These are phyloP conservation scores for Hypholoma sublateritium DNA, from an alignment of 768 basidiomycete genomes.

Conservation along the genomic window DNA sequence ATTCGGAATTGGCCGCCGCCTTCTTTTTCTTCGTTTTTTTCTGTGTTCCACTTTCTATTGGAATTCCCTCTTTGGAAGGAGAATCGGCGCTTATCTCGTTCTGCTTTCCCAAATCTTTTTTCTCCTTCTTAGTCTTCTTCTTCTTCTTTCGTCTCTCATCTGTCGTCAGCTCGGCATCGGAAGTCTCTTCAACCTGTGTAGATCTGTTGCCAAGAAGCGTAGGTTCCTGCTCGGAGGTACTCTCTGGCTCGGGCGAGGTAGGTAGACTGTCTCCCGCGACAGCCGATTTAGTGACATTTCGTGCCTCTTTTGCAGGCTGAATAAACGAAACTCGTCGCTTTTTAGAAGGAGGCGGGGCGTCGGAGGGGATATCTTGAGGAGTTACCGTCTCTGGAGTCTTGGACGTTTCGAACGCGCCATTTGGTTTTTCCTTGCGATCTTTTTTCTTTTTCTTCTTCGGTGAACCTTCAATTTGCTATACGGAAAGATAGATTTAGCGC, in stretches of 20 bases:
- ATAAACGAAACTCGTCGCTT: constrained; percentile 21
- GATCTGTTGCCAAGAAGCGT: neutral
- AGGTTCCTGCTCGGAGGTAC: neutral
- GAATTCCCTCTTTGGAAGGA: neutral
- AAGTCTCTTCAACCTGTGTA: neutral
- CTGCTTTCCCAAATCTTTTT: constrained; percentile 7
- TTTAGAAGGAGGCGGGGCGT: constrained; percentile 10
- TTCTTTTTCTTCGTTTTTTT: constrained; percentile 17
- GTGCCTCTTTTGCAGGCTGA: constrained; percentile 3
- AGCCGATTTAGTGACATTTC: neutral
- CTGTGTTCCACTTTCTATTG: neutral
- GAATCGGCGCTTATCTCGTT: neutral
- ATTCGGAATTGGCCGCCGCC: neutral
- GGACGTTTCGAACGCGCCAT: neutral
- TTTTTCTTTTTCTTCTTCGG: constrained; percentile 8
- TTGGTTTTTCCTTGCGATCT: constrained; percentile 21
- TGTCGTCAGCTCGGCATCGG: neutral
- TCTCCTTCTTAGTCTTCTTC: constrained; percentile 12
- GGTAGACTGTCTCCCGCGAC: neutral
- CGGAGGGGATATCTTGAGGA: neutral
- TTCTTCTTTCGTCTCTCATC: neutral
- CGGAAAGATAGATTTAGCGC: neutral
- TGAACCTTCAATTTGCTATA: neutral
- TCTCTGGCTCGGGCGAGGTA: neutral
- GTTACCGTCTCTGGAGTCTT: neutral